Evolutionary conservation across 2,329 filamentous ascomycete species (phyloP).

Genomic region (Penicillium expansum): DNA sequence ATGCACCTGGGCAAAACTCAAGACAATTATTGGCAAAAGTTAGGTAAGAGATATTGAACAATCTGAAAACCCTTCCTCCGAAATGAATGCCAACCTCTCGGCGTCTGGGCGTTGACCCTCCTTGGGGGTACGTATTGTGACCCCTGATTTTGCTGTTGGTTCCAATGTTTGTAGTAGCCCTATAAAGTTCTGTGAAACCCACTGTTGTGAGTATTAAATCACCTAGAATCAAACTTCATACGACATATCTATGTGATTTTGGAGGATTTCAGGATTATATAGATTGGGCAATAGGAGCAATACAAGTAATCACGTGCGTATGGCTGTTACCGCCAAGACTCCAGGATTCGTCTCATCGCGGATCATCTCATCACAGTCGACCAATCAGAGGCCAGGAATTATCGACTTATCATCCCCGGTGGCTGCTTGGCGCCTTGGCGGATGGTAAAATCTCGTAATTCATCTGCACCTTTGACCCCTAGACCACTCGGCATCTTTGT

Average conservation of each 20-base stretch:
- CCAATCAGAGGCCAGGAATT: slow-evolving; percentile 13
- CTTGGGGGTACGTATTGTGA: background rate
- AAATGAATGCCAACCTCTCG: slow-evolving; percentile 15
- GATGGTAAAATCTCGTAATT: slow-evolving; percentile 19
- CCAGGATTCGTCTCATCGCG: slow-evolving; percentile 8
- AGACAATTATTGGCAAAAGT: slow-evolving; percentile 3
- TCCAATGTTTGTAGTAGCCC: background rate
- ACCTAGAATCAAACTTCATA: background rate
- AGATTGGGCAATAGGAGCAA: background rate
- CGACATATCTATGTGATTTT: background rate
- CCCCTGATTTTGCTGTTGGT: background rate
- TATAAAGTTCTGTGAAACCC: background rate
- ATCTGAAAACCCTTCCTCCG: slow-evolving; percentile 1
- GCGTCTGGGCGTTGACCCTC: slow-evolving; percentile 4
- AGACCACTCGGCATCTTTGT: background rate
- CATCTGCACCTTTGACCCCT: slow-evolving; percentile 13
- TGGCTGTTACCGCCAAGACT: slow-evolving; percentile 16
- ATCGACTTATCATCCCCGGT: slow-evolving; percentile 3
- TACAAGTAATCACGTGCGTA: slow-evolving; percentile 13
- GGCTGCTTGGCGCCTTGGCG: slow-evolving; percentile 26
- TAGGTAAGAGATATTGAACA: slow-evolving; percentile 20
- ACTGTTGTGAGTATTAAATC: background rate
- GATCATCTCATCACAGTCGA: background rate
- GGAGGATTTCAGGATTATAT: background rate
- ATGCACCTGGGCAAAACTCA: background rate